Conservation (phyloP, 495 filamentous ascomycete species). For the Penicillium tannophilum region DNA sequence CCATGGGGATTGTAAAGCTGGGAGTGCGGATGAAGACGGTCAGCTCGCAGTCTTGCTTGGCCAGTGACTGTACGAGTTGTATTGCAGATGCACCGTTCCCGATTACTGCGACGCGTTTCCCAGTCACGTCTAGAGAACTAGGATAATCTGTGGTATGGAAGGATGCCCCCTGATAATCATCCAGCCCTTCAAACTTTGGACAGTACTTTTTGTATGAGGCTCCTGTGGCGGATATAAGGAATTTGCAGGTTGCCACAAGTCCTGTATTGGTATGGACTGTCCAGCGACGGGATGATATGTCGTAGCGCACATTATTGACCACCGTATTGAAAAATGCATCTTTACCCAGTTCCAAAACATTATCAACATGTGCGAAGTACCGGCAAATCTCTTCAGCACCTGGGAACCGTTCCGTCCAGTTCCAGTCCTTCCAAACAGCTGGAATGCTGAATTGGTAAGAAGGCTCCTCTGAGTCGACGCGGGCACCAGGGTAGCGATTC, state of each 20-base stretch:
- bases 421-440: conserved; percentile 53
- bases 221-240: conserved; percentile 26
- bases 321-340: conserved; percentile 53
- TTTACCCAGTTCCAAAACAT: conserved; percentile 49
- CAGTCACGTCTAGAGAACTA: conserved; percentile 17
- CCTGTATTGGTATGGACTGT: conserved; percentile 20
- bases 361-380: conserved; percentile 59
- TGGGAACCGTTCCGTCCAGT: conserved; percentile 54
- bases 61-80: conserved; percentile 31
- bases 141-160: conserved; percentile 24
- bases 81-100: conserved; percentile 29
- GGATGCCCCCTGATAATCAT: conserved; percentile 13
- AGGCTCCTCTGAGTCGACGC: conserved; percentile 53
- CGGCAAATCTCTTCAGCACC: conserved; percentile 46
- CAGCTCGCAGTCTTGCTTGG: conserved; percentile 34
- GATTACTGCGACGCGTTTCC: conserved; percentile 27
- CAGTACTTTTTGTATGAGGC: conserved; percentile 23
- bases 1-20: conserved; percentile 45
- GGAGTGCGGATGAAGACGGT: conserved; percentile 53
- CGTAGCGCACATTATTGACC: conserved; percentile 48
- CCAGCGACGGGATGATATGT: conserved; percentile 36
- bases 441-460: conserved; percentile 53
- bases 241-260: conserved; percentile 24
- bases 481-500: conserved; percentile 53
- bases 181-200: conserved; percentile 21